A percentile compares a stretch with the other conserved stretches of the same genome.
These are phyloP conservation scores for Trichosanthes cucumerina DNA, from an alignment of 306 rosid species.

Conservation along the genomic window DNA sequence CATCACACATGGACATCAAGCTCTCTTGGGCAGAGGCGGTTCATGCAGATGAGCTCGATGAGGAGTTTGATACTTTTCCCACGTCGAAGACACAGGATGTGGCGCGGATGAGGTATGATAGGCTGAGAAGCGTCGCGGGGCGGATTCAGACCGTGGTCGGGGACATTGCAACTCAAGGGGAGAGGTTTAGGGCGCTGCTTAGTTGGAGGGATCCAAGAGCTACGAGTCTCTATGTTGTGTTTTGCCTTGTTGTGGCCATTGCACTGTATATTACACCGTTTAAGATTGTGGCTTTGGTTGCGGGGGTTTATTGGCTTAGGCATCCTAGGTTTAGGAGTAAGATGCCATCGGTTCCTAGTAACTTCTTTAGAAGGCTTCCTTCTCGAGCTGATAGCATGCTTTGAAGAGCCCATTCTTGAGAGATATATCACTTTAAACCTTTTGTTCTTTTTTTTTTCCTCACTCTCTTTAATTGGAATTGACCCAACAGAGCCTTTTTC, in stretches of 20 bases:
- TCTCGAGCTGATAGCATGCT: constrained; percentile 71
- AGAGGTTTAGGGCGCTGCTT: constrained; percentile 39
- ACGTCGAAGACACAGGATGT: constrained; percentile 47
- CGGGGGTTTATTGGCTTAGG: constrained; percentile 52
- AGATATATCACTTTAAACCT: background rate
- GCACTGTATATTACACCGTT: constrained; percentile 50
- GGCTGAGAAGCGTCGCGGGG: constrained; percentile 64
- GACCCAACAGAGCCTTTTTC: no score
- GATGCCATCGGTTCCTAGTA: constrained; percentile 54
- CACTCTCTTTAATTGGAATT: no score
- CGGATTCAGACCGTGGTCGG: constrained; percentile 60
- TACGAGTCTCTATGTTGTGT: constrained; percentile 30
- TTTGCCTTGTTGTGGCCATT: constrained; percentile 40
- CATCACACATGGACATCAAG: constrained; percentile 71
- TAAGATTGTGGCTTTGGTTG: constrained; percentile 41
- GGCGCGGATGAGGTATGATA: constrained; percentile 56
- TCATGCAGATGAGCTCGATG: constrained; percentile 49
- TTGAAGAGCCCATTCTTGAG: background rate
- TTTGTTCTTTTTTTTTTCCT: background rate
- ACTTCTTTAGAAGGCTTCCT: constrained; percentile 73
- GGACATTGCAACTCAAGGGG: constrained; percentile 63
- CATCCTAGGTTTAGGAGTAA: constrained; percentile 70
- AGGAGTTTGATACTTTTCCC: constrained; percentile 76
- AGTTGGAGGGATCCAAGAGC: constrained; percentile 70
- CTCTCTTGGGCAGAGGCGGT: constrained; percentile 83